Evolutionary conservation across 495 filamentous ascomycete species (phyloP).

Genomic region (Talaromyces ruber): DNA sequence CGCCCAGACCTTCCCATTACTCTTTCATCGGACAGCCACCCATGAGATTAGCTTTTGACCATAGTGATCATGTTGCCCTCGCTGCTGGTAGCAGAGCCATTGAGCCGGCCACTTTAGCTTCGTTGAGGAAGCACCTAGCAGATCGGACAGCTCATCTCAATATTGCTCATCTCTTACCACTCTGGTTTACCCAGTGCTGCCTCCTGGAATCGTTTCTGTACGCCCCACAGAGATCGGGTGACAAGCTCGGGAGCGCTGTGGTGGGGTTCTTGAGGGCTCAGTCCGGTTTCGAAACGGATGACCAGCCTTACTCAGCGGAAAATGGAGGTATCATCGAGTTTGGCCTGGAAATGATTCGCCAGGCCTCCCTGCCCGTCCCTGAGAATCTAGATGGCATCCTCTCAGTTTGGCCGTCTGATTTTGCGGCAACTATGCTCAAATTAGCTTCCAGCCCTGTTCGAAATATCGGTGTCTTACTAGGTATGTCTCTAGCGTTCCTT

Average conservation of each 20-base stretch:
- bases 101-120: neutral
- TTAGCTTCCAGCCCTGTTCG: slow-evolving; percentile 8
- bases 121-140: neutral
- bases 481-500: slow-evolving; percentile 14
- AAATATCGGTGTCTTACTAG: slow-evolving; percentile 16
- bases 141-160: slow-evolving; percentile 1
- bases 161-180: slow-evolving; percentile 17
- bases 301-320: slow-evolving; percentile 15
- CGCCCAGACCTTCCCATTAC: slow-evolving; percentile 1
- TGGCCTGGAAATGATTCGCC: slow-evolving; percentile 21
- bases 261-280: slow-evolving; percentile 26
- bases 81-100: neutral
- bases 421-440: slow-evolving; percentile 18
- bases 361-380: slow-evolving; percentile 10
- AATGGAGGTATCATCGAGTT: slow-evolving; percentile 20
- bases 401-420: slow-evolving; percentile 13
- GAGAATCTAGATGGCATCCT: slow-evolving; percentile 12
- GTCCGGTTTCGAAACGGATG: slow-evolving; percentile 22
- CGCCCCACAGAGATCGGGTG: slow-evolving; percentile 18
- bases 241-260: slow-evolving; percentile 16
- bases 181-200: slow-evolving; percentile 28
- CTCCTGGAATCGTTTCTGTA: slow-evolving; percentile 23
- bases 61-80: neutral
- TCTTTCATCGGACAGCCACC: slow-evolving; percentile 9
- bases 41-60: neutral